Conservation (phyloP, 768 basidiomycete species). For the Collybiopsis luxurians region DNA sequence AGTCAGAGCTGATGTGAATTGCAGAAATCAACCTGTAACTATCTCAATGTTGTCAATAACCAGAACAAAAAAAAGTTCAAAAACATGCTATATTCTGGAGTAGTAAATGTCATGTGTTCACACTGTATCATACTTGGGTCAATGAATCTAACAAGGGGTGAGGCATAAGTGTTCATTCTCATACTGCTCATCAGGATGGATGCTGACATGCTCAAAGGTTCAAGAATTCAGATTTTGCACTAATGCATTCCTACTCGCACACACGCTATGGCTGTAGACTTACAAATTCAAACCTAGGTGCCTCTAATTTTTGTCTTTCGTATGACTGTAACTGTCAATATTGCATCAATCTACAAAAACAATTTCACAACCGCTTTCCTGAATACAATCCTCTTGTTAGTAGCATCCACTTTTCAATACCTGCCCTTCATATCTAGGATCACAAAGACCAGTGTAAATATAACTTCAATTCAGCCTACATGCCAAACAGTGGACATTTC, state of each 20-base stretch:
- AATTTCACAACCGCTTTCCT: neutral
- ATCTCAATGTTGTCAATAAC: conserved; percentile 17
- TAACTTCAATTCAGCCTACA: conserved; percentile 20
- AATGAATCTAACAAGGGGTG: neutral
- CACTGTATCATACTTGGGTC: conserved; percentile 21
- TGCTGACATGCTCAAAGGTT: neutral
- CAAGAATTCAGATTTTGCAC: neutral
- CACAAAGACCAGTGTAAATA: conserved; percentile 25
- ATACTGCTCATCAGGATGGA: neutral
- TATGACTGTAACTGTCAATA: too few species aligned
- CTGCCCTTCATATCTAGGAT: too few species aligned
- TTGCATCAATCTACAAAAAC: neutral
- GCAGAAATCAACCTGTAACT: conserved; percentile 12
- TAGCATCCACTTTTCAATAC: conserved; percentile 17
- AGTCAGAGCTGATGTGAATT: neutral
- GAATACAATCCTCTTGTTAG: neutral
- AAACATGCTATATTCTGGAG: conserved; percentile 21
- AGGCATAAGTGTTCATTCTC: neutral
- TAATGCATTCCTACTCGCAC: neutral
- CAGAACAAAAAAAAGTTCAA: conserved; percentile 23
- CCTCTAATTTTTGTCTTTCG: too few species aligned
- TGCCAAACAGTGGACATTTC: conserved; percentile 17
- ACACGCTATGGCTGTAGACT: too few species aligned
- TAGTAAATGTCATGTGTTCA: conserved; percentile 23
- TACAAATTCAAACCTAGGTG: too few species aligned